These are phyloP conservation scores for Cladophialophora chaetospira DNA, from an alignment of 2,329 filamentous ascomycete genomes.

Conservation along the genomic window DNA sequence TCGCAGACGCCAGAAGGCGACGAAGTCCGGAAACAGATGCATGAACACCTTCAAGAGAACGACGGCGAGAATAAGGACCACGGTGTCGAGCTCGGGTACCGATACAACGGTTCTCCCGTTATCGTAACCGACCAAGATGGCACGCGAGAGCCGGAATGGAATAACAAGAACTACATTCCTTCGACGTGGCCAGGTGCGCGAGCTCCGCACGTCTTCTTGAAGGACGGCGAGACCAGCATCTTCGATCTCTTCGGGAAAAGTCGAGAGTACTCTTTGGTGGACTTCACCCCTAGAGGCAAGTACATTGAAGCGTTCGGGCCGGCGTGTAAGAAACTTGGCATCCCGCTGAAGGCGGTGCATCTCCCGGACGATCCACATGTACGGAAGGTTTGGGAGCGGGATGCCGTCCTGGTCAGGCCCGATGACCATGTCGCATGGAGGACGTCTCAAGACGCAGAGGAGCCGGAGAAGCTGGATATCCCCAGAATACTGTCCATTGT, in stretches of 20 bases:
- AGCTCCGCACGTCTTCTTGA: slow-evolving; percentile 39
- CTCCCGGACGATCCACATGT: slow-evolving; percentile 31
- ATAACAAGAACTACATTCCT: slow-evolving; percentile 31
- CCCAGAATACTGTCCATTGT: neutral
- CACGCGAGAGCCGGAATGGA: slow-evolving; percentile 25
- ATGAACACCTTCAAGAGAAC: neutral
- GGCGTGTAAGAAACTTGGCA: slow-evolving; percentile 3
- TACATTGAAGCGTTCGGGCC: slow-evolving; percentile 9
- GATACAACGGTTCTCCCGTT: slow-evolving; percentile 30
- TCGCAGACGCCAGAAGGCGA: slow-evolving; percentile 7
- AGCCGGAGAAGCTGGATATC: neutral
- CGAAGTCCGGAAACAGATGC: slow-evolving; percentile 5
- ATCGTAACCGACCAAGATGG: slow-evolving; percentile 23
- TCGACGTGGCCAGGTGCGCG: slow-evolving; percentile 38
- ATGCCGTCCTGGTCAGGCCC: slow-evolving; percentile 35
- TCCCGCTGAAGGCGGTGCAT: slow-evolving; percentile 30
- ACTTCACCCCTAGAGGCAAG: slow-evolving; percentile 22
- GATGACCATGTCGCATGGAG: slow-evolving; percentile 38
- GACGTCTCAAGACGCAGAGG: neutral
- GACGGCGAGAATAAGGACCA: slow-evolving; percentile 29
- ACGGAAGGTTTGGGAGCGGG: slow-evolving; percentile 33
- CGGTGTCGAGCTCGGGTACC: slow-evolving; percentile 34
- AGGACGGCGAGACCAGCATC: slow-evolving; percentile 34
- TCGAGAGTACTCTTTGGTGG: slow-evolving; percentile 17
- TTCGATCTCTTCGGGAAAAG: slow-evolving; percentile 35